A percentile compares a stretch with the other conserved stretches of the same genome.
Conservation (phyloP, 2,329 filamentous ascomycete genomes). For the Penicillium griseofulvum region DNA sequence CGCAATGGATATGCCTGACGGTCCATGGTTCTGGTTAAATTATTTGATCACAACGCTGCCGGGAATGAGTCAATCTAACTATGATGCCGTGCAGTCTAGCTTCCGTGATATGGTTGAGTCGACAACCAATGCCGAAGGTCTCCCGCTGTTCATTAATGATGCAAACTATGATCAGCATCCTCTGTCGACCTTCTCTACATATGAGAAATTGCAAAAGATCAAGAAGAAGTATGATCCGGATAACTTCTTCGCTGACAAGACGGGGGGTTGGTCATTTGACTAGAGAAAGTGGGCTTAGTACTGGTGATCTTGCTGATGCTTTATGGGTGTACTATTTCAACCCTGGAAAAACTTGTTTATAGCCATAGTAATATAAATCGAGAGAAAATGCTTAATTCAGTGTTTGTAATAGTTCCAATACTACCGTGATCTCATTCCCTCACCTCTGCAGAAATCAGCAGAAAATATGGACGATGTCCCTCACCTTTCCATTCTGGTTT, state of each 20-base stretch:
- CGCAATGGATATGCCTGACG: slow-evolving; percentile 37
- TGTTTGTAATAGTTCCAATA: background rate
- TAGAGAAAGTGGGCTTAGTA: slow-evolving; percentile 4
- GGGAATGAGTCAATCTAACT: slow-evolving; percentile 22
- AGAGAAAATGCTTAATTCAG: background rate
- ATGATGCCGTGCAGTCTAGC: slow-evolving; percentile 29
- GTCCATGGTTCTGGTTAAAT: slow-evolving; percentile 34
- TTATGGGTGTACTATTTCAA: background rate
- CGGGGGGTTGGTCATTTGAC: slow-evolving; percentile 31
- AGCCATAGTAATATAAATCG: background rate
- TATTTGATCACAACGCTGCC: slow-evolving; percentile 29
- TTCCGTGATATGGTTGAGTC: slow-evolving; percentile 31
- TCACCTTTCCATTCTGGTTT: slow-evolving; percentile 34
- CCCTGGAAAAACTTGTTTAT: background rate
- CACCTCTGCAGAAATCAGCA: slow-evolving; percentile 28
- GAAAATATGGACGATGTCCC: slow-evolving; percentile 37
- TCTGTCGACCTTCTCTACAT: slow-evolving; percentile 31
- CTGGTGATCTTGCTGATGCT: background rate
- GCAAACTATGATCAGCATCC: slow-evolving; percentile 34
- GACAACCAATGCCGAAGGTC: slow-evolving; percentile 25
- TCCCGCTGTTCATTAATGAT: slow-evolving; percentile 33
- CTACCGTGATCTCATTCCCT: background rate
- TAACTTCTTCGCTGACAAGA: slow-evolving; percentile 27
- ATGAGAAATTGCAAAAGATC: slow-evolving; percentile 33
- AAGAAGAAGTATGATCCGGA: slow-evolving; percentile 44